These are phyloP conservation scores for barley (Hordeum vulgare) DNA, from an alignment of 176 grass and related monocot genomes.

Conservation along the genomic window MorexV3_pseudomolecules_assembly NC_058523.1:556139287-556139786, in stretches of 20 bases:
- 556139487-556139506: neutral
- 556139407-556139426: constrained; percentile 78
- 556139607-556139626: constrained; percentile 91
- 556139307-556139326: constrained; percentile 70
- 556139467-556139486: constrained; percentile 35
- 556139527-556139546: constrained; percentile 28
- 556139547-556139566: constrained; percentile 60
- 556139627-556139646: constrained; percentile 39
- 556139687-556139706: constrained; percentile 61
- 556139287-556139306: constrained; percentile 57
- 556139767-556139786: constrained; percentile 20
- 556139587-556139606: constrained; percentile 48
- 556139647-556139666: constrained; percentile 28
- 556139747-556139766: constrained; percentile 64
- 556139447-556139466: constrained; percentile 47
- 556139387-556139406: constrained; percentile 89
- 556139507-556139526: constrained; percentile 27
- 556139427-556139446: constrained; percentile 81
- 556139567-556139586: constrained; percentile 73
- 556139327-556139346: constrained; percentile 57
- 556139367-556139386: constrained; percentile 66
- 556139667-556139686: constrained; percentile 77
- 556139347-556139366: constrained; percentile 43
- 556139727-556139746: constrained; percentile 77
- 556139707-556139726: constrained; percentile 37